Evolutionary conservation across 768 basidiomycete genomes (phyloP).

Genomic region (Filobasidium wieringae): DNA sequence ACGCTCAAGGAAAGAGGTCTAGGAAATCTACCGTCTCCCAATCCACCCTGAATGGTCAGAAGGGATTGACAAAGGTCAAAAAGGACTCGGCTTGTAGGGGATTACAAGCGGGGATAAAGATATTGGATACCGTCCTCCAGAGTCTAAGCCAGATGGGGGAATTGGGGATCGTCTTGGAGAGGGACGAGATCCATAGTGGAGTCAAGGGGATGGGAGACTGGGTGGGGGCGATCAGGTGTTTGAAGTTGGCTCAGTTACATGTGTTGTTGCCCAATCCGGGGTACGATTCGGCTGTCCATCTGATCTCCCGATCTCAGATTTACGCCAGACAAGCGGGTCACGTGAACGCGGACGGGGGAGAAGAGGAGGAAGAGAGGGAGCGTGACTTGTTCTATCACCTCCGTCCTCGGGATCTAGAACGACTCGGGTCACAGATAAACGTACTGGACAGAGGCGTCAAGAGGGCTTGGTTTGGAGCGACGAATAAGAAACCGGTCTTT

Average conservation of each 20-base stretch:
- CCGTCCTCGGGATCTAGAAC: slow-evolving; percentile 1
- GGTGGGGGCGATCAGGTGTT: slow-evolving; percentile 62
- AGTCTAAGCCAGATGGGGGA: slow-evolving; percentile 71
- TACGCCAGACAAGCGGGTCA: slow-evolving; percentile 21
- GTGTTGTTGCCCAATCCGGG: slow-evolving; percentile 34
- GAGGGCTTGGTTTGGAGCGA: slow-evolving; percentile 33
- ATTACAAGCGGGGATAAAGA: slow-evolving; percentile 81
- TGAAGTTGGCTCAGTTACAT: slow-evolving; percentile 68
- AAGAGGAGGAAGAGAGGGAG: background rate
- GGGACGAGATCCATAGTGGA: slow-evolving; percentile 63
- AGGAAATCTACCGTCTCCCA: background rate
- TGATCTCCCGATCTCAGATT: slow-evolving; percentile 15
- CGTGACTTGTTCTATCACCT: slow-evolving; percentile 7
- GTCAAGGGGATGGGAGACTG: slow-evolving; percentile 65
- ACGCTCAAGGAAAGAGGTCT: slow-evolving; percentile 13
- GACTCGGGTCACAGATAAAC: slow-evolving; percentile 1
- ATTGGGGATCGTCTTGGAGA: slow-evolving; percentile 75
- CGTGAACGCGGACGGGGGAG: background rate
- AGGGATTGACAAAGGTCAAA: slow-evolving; percentile 14
- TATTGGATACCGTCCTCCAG: slow-evolving; percentile 70
- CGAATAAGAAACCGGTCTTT: slow-evolving; percentile 74
- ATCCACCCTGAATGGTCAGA: background rate
- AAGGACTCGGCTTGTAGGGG: slow-evolving; percentile 42
- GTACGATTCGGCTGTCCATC: slow-evolving; percentile 28
- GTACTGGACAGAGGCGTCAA: slow-evolving; percentile 27